Conservation (phyloP, 257 asterid genomes). For the Gynochthodes officinalis region DNA sequence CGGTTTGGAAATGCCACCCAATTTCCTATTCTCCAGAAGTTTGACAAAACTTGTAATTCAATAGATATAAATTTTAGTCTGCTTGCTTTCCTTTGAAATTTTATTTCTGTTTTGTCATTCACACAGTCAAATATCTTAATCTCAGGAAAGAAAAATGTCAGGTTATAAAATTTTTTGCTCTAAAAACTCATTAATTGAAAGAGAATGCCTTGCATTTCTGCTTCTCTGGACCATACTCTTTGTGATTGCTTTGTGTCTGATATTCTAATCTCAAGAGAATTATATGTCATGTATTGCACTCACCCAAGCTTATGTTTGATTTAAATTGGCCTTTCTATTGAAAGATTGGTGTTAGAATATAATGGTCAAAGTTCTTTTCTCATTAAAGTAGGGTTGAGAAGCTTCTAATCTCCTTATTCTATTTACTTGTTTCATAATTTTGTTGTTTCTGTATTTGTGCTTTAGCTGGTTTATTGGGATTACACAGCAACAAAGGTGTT, state of each 20-base stretch:
- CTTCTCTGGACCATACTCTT: neutral
- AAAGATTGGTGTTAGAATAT: neutral
- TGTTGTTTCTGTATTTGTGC: slow-evolving; percentile 10
- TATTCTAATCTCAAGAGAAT: neutral
- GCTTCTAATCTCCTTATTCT: neutral
- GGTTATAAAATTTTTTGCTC: neutral
- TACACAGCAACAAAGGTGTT: slow-evolving; percentile 79
- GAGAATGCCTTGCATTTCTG: neutral
- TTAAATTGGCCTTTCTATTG: neutral
- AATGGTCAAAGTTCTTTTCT: neutral
- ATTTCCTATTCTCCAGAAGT: neutral
- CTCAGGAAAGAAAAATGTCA: neutral
- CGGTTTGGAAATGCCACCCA: neutral
- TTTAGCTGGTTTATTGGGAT: slow-evolving; percentile 89
- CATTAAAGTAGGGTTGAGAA: neutral
- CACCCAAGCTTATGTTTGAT: neutral
- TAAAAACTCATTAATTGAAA: neutral
- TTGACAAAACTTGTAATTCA: neutral
- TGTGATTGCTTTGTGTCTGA: neutral
- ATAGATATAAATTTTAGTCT: neutral
- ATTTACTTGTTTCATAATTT: slow-evolving; percentile 9
- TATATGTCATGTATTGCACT: neutral
- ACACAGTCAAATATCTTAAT: neutral
- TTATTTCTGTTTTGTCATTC: neutral
- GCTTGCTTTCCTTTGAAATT: neutral